Conservation (phyloP, 352 stramenopile genomes). For the Pythium monospermum region DNA sequence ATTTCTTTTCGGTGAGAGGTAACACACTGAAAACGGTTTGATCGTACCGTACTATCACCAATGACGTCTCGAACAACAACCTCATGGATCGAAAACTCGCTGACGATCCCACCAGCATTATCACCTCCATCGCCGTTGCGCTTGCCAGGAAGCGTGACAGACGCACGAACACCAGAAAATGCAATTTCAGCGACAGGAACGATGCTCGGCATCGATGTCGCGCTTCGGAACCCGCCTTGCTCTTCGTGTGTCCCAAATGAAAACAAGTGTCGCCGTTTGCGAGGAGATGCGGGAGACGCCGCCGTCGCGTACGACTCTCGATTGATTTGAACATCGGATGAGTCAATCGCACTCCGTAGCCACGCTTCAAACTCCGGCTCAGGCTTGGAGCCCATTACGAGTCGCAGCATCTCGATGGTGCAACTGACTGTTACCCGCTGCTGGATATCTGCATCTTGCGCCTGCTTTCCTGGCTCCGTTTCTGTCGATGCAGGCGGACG, state of each 20-base stretch:
- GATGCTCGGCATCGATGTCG: conserved; percentile 8
- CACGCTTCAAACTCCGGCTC: conserved; percentile 16
- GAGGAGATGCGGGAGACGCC: conserved; percentile 12
- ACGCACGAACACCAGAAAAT: conserved; percentile 3
- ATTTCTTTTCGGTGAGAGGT: background rate
- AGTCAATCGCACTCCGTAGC: conserved; percentile 17
- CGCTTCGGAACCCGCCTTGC: conserved; percentile 12
- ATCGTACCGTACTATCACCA: conserved; percentile 17
- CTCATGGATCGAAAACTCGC: conserved; percentile 8
- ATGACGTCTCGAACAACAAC: conserved; percentile 14
- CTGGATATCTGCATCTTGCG: background rate
- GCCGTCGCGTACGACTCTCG: conserved; percentile 5
- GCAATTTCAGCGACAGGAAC: conserved; percentile 14
- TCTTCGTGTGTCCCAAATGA: conserved; percentile 17
- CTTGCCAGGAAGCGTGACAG: background rate
- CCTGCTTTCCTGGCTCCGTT: too few relatives aligned
- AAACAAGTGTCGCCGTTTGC: conserved; percentile 14
- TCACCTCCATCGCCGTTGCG: background rate
- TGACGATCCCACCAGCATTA: background rate
- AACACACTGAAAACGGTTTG: background rate
- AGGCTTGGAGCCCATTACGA: conserved; percentile 19
- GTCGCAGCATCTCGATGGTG: conserved; percentile 11
- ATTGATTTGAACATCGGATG: conserved; percentile 3
- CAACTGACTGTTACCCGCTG: too few relatives aligned
- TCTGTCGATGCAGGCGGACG: too few relatives aligned